Base-by-base conservation (phyloP, 2,329 filamentous ascomycete species). In the Fusarium stilboides region DNA sequence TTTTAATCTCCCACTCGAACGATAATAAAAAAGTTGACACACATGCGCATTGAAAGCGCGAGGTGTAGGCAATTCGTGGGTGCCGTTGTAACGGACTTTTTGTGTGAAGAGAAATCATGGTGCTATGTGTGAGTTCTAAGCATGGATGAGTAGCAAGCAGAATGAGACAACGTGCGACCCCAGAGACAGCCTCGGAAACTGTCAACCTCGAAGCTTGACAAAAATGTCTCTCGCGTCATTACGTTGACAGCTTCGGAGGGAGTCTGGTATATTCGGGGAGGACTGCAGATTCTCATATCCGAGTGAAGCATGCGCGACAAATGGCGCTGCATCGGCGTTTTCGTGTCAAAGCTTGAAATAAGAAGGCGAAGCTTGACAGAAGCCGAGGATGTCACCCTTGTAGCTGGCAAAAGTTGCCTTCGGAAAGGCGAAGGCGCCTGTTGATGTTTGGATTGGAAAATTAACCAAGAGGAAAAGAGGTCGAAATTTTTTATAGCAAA, bases 61-160 rank as follows among this genome's bases (percentile, higher is more conserved):
- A 86, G 83, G 86, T 87, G 87, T 84, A 88, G 87, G 87, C 85
- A 89, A 84, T 83, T 82, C 81, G 86, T 88, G 86, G 85, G 82
- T 79, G 67, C 73, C 73, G 70, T 60, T 45, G 44, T 19, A 44
- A 60, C 73, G 69, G 73, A 61, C 73, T 75, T 67, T 52, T 39
- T 28, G 53, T 24, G 24, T 52, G 6, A 31, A 33, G 28, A 31
- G 46, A 36, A 13, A 43, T 24, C 15, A 36, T 44, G 40, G 51
- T 62, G 34, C n/a, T 39, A 36, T 49, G 26, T n/a, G 33, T 64
- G 43, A 64, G 49, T 46, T 17, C 19, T 19, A 17, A 50, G 52
- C 31, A 43, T 36, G 47, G 26, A 64, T 51, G 60, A 47, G 31
- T 71, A 71, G 62, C 61, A 71, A 52, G 44, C 15, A 46, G 37